Evolutionary conservation across 2,329 filamentous ascomycete genomes (phyloP).

Genomic region (Aspergillus eucalypticola): DNA sequence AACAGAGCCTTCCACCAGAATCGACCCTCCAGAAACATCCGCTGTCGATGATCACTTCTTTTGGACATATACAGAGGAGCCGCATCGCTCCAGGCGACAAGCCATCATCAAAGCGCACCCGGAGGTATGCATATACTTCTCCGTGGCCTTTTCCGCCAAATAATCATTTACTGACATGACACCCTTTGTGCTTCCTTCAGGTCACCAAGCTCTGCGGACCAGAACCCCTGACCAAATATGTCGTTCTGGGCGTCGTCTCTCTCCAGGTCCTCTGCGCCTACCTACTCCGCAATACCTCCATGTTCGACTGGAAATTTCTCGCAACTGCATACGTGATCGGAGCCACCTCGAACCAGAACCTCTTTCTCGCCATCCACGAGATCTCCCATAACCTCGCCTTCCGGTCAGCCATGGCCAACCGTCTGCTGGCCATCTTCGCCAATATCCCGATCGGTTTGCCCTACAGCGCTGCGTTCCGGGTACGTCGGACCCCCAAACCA

Average conservation of each 20-base stretch:
- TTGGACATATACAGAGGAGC: constrained; percentile 99
- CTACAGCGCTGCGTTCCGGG: constrained; percentile 92
- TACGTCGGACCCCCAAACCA: constrained; percentile 43
- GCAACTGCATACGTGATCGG: constrained; percentile 86
- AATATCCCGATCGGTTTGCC: constrained; percentile 95
- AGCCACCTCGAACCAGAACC: constrained; percentile 95
- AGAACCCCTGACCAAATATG: constrained; percentile 92
- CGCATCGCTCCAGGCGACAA: constrained; percentile 83
- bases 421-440: constrained; percentile 85
- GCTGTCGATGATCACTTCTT: constrained; percentile 69
- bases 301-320: constrained; percentile 84
- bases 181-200: constrained; percentile 50
- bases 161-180: neutral
- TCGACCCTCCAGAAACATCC: constrained; percentile 34
- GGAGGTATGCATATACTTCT: constrained; percentile 60
- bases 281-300: constrained; percentile 71
- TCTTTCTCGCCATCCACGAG: constrained; percentile 98
- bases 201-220: constrained; percentile 96
- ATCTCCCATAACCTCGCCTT: constrained; percentile 98
- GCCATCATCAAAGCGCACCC: constrained; percentile 98
- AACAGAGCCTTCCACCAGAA: constrained; percentile 26
- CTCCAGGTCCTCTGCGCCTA: constrained; percentile 79
- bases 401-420: constrained; percentile 74
- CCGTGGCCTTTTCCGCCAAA: constrained; percentile 4
- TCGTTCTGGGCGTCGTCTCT: constrained; percentile 78